phyloP scores from a whole-genome alignment of 371 early-diverging fungal genomes.

The Phascolomyces articulosus region DNA sequence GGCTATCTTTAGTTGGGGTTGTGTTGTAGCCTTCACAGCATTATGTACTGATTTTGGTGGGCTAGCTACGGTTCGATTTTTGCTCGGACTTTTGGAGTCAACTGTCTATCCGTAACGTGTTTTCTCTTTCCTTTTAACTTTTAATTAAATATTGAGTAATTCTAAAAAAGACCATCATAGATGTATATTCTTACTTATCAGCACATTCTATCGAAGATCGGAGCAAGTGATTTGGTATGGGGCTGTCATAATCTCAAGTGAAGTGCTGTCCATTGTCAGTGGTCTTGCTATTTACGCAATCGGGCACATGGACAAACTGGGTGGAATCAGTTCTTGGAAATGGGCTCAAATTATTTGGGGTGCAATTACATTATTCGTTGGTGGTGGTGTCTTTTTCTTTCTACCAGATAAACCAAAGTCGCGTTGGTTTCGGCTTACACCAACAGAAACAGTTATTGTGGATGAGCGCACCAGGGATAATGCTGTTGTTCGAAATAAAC shows the following conservation, averaged over 20 bases:
- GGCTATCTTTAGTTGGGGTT: conserved; percentile 32
- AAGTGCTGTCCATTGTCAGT: conserved; percentile 6
- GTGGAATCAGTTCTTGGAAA: conserved; percentile 18
- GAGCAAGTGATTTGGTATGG: conserved; percentile 30
- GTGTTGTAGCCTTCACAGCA: conserved; percentile 26
- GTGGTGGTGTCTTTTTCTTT: conserved; percentile 31
- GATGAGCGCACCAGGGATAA: conserved; percentile 35
- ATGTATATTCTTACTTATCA: conserved; percentile 27
- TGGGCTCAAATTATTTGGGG: conserved; percentile 27
- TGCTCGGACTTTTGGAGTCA: background rate
- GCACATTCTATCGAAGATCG: conserved; percentile 34
- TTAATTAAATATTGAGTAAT: background rate
- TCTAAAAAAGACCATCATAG: background rate
- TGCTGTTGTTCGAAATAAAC: conserved; percentile 28
- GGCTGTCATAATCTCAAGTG: background rate
- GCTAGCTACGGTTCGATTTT: background rate
- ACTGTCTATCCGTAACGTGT: conserved; percentile 30
- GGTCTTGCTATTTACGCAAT: conserved; percentile 31
- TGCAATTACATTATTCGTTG: conserved; percentile 21
- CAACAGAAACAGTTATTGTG: conserved; percentile 33
- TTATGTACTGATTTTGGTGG: conserved; percentile 29
- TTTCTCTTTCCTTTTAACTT: conserved; percentile 14
- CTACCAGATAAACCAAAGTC: conserved; percentile 36
- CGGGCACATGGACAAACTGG: conserved; percentile 17
- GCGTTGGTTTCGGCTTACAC: conserved; percentile 25